Percentiles rank a stretch among this genome's conserved stretches.
Conservation (phyloP, 345 rosid species). For the Sisymbrium altissimum region DNA sequence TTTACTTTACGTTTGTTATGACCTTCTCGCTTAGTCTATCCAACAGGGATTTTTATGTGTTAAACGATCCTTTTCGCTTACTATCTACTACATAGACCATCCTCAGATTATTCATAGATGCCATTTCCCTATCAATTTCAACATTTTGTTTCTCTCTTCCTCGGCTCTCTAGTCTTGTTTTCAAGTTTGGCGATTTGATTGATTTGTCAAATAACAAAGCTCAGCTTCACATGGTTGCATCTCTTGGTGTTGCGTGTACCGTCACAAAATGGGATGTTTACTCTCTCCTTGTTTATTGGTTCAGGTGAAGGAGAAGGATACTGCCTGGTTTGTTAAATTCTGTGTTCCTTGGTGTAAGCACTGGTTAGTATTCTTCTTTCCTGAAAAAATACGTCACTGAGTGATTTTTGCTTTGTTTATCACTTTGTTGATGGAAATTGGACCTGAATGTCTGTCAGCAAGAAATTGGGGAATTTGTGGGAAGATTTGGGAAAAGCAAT, state of each 20-base stretch:
- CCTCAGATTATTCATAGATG: too few species aligned
- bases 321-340: slow-evolving; percentile 92
- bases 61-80: background rate
- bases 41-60: background rate
- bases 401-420: background rate
- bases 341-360: slow-evolving; percentile 99
- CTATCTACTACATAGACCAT: background rate
- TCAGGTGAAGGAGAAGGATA: slow-evolving; percentile 95
- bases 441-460: slow-evolving; percentile 48
- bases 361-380: slow-evolving; percentile 53
- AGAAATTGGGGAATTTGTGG: slow-evolving; percentile 89
- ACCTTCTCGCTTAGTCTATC: background rate
- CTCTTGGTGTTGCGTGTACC: background rate
- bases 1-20: background rate
- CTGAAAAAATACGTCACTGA: background rate
- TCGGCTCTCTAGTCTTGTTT: background rate
- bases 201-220: background rate
- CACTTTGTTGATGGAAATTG: slow-evolving; percentile 9
- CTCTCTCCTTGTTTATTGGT: slow-evolving; percentile 10
- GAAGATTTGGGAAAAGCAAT: slow-evolving; percentile 81
- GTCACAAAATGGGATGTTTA: background rate
- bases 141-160: background rate
- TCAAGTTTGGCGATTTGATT: background rate
- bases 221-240: background rate
- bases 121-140: background rate